Evolutionary conservation across 805 yeast genomes (phyloP).

Genomic region (Maudiozyma barnettii): DNA sequence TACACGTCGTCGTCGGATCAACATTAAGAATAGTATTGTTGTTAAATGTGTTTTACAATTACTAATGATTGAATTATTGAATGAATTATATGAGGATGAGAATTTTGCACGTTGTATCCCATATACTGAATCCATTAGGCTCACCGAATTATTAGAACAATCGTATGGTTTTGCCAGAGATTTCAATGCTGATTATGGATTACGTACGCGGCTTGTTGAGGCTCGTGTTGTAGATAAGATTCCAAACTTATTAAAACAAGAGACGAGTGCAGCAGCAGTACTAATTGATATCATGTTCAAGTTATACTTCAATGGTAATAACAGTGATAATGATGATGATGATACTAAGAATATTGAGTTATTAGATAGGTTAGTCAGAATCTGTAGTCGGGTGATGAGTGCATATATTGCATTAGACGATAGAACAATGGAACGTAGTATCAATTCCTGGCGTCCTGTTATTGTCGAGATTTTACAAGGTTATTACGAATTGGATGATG

Average conservation of each 20-base stretch:
- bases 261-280: slow-evolving; percentile 81
- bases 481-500: slow-evolving; percentile 63
- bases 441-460: slow-evolving; percentile 85
- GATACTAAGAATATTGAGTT: slow-evolving; percentile 41
- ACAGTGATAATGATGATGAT: slow-evolving; percentile 32
- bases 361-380: slow-evolving; percentile 40
- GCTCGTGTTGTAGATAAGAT: slow-evolving; percentile 86
- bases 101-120: slow-evolving; percentile 64
- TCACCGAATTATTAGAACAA: slow-evolving; percentile 50
- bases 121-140: slow-evolving; percentile 45
- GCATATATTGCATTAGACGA: slow-evolving; percentile 69
- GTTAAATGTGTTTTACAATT: slow-evolving; percentile 87
- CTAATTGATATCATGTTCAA: slow-evolving; percentile 72
- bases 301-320: slow-evolving; percentile 38
- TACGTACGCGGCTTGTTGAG: slow-evolving; percentile 82
- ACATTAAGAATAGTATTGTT: slow-evolving; percentile 65
- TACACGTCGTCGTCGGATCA: slow-evolving; percentile 34
- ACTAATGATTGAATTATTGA: slow-evolving; percentile 74
- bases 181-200: slow-evolving; percentile 81
- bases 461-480: slow-evolving; percentile 83
- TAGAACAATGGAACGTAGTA: slow-evolving; percentile 63
- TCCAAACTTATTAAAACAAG: slow-evolving; percentile 88
- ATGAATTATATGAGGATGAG: slow-evolving; percentile 68
- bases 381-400: slow-evolving; percentile 61
- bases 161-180: slow-evolving; percentile 77